These are phyloP conservation scores for Erythrophleum ivorense DNA, from an alignment of 331 rosid genomes.

Conservation along the genomic window DNA sequence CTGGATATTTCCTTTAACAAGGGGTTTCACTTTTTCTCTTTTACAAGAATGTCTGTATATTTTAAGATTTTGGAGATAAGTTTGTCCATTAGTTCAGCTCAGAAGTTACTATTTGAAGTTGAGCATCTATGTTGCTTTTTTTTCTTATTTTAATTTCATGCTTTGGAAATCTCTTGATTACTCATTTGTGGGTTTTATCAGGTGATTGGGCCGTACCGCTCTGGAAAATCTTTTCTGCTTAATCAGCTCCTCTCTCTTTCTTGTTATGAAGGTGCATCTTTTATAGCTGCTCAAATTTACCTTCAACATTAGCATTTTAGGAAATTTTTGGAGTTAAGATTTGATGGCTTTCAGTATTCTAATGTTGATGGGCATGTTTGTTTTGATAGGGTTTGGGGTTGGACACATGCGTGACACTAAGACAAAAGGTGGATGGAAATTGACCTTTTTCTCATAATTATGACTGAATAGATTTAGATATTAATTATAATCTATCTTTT, in stretches of 20 bases:
- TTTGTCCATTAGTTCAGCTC: neutral
- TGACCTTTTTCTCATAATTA: slow-evolving; percentile 39
- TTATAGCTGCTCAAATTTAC: slow-evolving; percentile 30
- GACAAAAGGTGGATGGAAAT: slow-evolving; percentile 76
- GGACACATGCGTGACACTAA: slow-evolving; percentile 99
- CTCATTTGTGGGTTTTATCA: slow-evolving; percentile 46
- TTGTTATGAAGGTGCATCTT: slow-evolving; percentile 81
- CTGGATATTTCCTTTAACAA: neutral
- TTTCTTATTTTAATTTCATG: neutral
- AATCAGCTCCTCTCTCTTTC: slow-evolving; percentile 98
- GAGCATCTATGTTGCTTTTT: neutral
- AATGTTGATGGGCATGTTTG: neutral
- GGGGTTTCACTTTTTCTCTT: slow-evolving; percentile 24
- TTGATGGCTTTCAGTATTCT: slow-evolving; percentile 38
- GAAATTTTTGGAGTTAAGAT: slow-evolving; percentile 21
- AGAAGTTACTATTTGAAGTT: slow-evolving; percentile 14
- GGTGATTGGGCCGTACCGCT: slow-evolving; percentile 99
- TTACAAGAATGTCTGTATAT: slow-evolving; percentile 15
- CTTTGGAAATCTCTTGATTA: slow-evolving; percentile 33
- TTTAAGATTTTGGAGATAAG: neutral
- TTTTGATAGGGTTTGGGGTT: slow-evolving; percentile 85
- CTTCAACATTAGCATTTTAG: slow-evolving; percentile 5
- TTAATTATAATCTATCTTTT: slow-evolving; percentile 17
- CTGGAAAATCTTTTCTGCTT: slow-evolving; percentile 96
- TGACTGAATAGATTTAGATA: slow-evolving; percentile 22